phyloP scores from a whole-genome alignment of 2,329 filamentous ascomycete species.

The Myrmaecium sp. region DNA sequence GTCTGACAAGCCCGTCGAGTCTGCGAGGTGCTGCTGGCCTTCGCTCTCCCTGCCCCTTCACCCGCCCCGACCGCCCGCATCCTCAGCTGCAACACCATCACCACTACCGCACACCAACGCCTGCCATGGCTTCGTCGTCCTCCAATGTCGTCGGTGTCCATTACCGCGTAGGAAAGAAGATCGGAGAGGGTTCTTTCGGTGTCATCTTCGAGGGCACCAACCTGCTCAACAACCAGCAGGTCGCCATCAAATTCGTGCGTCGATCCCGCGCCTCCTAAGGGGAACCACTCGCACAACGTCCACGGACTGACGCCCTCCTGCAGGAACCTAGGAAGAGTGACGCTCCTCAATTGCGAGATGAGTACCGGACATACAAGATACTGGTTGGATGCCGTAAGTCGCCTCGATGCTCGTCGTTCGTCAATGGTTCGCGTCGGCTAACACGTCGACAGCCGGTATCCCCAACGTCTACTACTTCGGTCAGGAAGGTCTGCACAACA shows the following conservation, averaged over 20 bases:
- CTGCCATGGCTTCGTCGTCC: slow-evolving; percentile 73
- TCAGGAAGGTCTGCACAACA: slow-evolving; percentile 96
- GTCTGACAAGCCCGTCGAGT: too few species aligned
- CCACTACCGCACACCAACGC: too few species aligned
- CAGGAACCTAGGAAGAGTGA: slow-evolving; percentile 98
- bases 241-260: slow-evolving; percentile 97
- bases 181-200: slow-evolving; percentile 95
- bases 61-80: too few species aligned
- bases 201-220: slow-evolving; percentile 99
- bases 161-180: slow-evolving; percentile 98
- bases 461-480: slow-evolving; percentile 99
- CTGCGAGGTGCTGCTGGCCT: too few species aligned
- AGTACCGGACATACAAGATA: slow-evolving; percentile 99
- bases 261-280: slow-evolving; percentile 3
- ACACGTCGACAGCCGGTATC: slow-evolving; percentile 56
- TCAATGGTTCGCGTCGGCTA: slow-evolving; percentile 18
- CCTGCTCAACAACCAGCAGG: slow-evolving; percentile 95
- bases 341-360: slow-evolving; percentile 90
- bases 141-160: slow-evolving; percentile 98
- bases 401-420: too few species aligned
- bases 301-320: slow-evolving; percentile 3
- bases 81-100: too few species aligned
- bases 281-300: slow-evolving; percentile 1
- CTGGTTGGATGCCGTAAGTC: slow-evolving; percentile 94
- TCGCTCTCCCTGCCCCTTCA: too few species aligned